Conservation (phyloP, 2,329 filamentous ascomycete species). For the Clarireedia hainanense region DNA sequence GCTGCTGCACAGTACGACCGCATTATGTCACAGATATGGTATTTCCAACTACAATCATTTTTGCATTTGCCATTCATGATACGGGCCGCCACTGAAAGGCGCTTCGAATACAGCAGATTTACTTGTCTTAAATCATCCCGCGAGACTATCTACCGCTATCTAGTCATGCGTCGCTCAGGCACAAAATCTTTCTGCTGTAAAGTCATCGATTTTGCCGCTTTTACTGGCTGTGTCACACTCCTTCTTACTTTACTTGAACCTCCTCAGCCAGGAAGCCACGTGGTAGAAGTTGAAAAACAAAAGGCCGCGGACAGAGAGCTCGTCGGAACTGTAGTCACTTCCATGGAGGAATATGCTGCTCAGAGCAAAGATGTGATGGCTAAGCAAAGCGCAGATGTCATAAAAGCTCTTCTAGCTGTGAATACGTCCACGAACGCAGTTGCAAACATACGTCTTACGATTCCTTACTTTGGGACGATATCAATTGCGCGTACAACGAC, state of each 20-base stretch:
- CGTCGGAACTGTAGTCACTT: constrained; percentile 18
- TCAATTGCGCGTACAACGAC: constrained; percentile 16
- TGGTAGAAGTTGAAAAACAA: constrained; percentile 12
- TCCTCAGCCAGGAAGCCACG: constrained; percentile 10
- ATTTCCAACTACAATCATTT: constrained; percentile 24
- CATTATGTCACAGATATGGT: constrained; percentile 25
- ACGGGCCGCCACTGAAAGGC: constrained; percentile 24
- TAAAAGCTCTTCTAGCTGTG: constrained; percentile 24
- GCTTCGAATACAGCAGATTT: constrained; percentile 28
- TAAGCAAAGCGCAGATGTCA: constrained; percentile 24
- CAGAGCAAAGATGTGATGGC: constrained; percentile 18
- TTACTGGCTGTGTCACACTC: constrained; percentile 25
- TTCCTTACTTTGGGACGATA: constrained; percentile 29
- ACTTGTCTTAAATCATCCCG: constrained; percentile 25
- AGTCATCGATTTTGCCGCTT: constrained; percentile 26
- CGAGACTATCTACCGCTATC: constrained; percentile 23
- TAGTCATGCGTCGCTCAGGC: constrained; percentile 15
- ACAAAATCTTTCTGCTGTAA: constrained; percentile 24
- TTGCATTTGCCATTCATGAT: constrained; percentile 29
- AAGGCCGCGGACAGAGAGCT: constrained; percentile 18
- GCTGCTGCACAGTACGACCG: constrained; percentile 17
- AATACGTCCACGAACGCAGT: constrained; percentile 13
- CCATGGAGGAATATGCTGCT: constrained; percentile 17
- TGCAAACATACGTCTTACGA: constrained; percentile 25
- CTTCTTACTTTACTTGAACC: constrained; percentile 22